phyloP scores from a whole-genome alignment of 2,329 filamentous ascomycete species.

The Diaporthe ilicicola region DNA sequence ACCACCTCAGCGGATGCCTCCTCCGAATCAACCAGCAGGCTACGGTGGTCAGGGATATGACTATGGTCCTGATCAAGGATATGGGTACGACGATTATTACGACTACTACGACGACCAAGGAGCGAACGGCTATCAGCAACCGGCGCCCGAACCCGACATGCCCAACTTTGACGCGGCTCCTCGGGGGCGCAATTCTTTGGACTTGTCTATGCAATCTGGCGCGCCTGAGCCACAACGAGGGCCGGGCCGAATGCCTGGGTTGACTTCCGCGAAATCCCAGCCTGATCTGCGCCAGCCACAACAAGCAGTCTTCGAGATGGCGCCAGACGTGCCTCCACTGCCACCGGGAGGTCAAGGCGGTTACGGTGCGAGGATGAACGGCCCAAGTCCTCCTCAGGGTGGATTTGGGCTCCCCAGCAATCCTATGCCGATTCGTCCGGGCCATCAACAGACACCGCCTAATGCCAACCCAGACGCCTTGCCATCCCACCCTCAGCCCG shows the following conservation, averaged over 20 bases:
- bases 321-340: slow-evolving; percentile 66
- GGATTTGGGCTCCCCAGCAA: slow-evolving; percentile 38
- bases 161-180: slow-evolving; percentile 55
- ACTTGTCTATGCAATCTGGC: slow-evolving; percentile 54
- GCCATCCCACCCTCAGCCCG: slow-evolving; percentile 68
- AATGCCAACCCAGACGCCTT: slow-evolving; percentile 54
- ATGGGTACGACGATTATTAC: slow-evolving; percentile 60
- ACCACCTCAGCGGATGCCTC: slow-evolving; percentile 63
- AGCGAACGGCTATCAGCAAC: slow-evolving; percentile 41
- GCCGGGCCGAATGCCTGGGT: slow-evolving; percentile 59
- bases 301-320: slow-evolving; percentile 79
- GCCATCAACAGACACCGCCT: slow-evolving; percentile 41
- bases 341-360: slow-evolving; percentile 39
- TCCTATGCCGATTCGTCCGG: slow-evolving; percentile 40
- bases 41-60: slow-evolving; percentile 40
- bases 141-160: slow-evolving; percentile 41
- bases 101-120: slow-evolving; percentile 59
- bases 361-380: slow-evolving; percentile 28
- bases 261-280: slow-evolving; percentile 72
- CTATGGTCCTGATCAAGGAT: slow-evolving; percentile 40
- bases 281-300: slow-evolving; percentile 71
- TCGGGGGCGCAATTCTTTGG: slow-evolving; percentile 53
- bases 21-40: slow-evolving; percentile 49
- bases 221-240: slow-evolving; percentile 54
- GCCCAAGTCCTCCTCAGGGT: slow-evolving; percentile 34